phyloP scores from a whole-genome alignment of 2,329 filamentous ascomycete species.

The Tolypocladium guangdongense region DNA sequence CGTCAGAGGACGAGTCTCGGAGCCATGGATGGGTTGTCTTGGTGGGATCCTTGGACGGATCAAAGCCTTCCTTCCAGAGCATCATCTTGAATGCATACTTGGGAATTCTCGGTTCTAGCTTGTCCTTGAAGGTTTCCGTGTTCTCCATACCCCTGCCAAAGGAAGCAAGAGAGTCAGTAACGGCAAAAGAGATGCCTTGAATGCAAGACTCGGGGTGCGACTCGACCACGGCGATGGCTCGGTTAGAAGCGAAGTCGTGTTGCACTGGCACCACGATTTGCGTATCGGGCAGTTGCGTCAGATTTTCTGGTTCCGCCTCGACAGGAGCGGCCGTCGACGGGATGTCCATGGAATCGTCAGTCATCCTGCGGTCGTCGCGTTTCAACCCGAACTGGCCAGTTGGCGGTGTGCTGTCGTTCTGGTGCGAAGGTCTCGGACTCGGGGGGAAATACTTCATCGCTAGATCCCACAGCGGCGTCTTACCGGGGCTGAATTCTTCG shows the following conservation, averaged over 20 bases:
- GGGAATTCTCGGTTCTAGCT: conserved; percentile 60
- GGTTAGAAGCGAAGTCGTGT: conserved; percentile 21
- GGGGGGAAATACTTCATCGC: conserved; percentile 50
- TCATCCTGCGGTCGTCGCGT: conserved; percentile 9
- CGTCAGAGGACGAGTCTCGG: conserved; percentile 20
- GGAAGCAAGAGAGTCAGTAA: conserved; percentile 57
- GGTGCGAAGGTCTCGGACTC: conserved; percentile 11
- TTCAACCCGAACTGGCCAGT: conserved; percentile 10
- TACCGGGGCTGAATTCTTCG: conserved; percentile 43
- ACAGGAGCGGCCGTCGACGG: conserved; percentile 19
- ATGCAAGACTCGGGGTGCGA: conserved; percentile 56
- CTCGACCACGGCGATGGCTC: conserved; percentile 52
- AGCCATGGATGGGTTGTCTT: conserved; percentile 39
- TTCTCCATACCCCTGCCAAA: conserved; percentile 68
- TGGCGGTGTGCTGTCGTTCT: neutral
- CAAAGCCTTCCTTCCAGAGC: conserved; percentile 60
- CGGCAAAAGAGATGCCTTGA: conserved; percentile 47
- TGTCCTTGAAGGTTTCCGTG: conserved; percentile 53
- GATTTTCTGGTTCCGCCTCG: conserved; percentile 17
- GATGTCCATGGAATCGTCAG: conserved; percentile 15
- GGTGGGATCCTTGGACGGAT: conserved; percentile 43
- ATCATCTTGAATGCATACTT: conserved; percentile 73
- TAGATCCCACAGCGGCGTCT: conserved; percentile 41
- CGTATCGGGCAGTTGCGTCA: conserved; percentile 25
- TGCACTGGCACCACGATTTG: conserved; percentile 25